phyloP scores from a whole-genome alignment of 306 rosid genomes.

The Styphnolobium japonicum region DNA sequence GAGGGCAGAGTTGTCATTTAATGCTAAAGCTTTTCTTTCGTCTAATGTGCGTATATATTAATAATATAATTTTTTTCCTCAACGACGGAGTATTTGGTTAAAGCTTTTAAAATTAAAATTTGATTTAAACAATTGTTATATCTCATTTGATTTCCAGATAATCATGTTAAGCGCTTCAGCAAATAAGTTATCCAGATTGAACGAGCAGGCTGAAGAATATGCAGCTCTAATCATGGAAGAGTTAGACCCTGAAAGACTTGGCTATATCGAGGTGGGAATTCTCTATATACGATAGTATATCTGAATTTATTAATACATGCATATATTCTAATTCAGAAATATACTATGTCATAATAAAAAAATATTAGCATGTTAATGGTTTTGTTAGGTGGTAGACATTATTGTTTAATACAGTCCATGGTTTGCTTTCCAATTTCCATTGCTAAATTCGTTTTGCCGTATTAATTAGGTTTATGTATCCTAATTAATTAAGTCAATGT shows the following conservation, averaged over 20 bases:
- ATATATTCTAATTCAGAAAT: neutral
- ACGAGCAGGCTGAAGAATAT: slow-evolving; percentile 99
- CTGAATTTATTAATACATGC: neutral
- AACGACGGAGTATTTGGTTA: slow-evolving; percentile 16
- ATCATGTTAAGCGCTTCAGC: slow-evolving; percentile 97
- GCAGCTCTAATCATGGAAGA: slow-evolving; percentile 99
- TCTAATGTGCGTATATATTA: no score
- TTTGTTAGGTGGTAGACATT: neutral
- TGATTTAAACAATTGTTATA: neutral
- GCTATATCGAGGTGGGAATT: slow-evolving; percentile 85
- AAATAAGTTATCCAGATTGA: slow-evolving; percentile 86
- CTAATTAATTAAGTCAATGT: neutral
- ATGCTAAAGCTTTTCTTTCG: neutral
- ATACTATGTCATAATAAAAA: neutral
- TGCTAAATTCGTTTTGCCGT: neutral
- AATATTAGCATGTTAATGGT: neutral
- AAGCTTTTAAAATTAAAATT: neutral
- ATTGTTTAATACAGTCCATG: neutral
- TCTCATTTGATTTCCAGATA: slow-evolving; percentile 50
- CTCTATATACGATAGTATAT: neutral
- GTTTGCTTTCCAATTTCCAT: no score
- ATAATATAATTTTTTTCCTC: neutral
- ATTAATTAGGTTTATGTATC: slow-evolving; percentile 1
- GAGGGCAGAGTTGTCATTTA: slow-evolving; percentile 52
- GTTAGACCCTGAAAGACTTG: slow-evolving; percentile 92